Conservation (phyloP, 164 flowering plant species). For the Piper longum region DNA sequence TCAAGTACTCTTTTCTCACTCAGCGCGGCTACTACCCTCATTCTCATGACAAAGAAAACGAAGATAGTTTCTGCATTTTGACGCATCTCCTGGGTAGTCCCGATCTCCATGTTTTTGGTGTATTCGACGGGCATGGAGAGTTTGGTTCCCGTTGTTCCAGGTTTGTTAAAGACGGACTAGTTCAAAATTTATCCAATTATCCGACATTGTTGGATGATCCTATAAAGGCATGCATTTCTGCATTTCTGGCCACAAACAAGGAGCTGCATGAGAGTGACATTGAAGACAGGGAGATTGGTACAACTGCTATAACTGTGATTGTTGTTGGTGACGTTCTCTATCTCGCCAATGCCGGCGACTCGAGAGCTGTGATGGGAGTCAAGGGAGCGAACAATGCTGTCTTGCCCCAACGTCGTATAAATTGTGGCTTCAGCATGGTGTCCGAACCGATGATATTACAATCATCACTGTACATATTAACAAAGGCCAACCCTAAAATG, state of each 20-base stretch:
- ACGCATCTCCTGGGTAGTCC: constrained; percentile 72
- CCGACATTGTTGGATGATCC: constrained; percentile 60
- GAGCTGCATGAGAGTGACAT: constrained; percentile 65
- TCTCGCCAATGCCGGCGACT: constrained; percentile 96
- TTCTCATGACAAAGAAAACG: constrained; percentile 74
- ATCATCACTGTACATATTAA: constrained; percentile 67
- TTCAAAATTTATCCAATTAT: constrained; percentile 47
- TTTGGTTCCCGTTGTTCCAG: constrained; percentile 69
- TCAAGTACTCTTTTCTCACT: constrained; percentile 56
- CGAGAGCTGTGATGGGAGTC: constrained; percentile 75
- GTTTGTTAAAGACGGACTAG: constrained; percentile 61
- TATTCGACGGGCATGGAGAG: constrained; percentile 94
- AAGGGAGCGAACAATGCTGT: constrained; percentile 35
- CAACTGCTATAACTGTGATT: constrained; percentile 86
- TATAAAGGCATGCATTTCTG: constrained; percentile 52
- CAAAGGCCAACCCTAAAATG: constrained; percentile 41
- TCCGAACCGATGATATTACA: constrained; percentile 95
- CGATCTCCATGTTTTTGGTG: constrained; percentile 90
- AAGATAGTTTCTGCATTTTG: constrained; percentile 67
- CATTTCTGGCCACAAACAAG: constrained; percentile 42
- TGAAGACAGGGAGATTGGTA: constrained; percentile 93
- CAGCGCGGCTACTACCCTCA: constrained; percentile 91
- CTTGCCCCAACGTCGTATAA: constrained; percentile 72
- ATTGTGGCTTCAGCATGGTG: constrained; percentile 87
- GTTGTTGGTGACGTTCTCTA: constrained; percentile 52